Evolutionary conservation across 495 filamentous ascomycete genomes (phyloP).

Genomic region (Aspergillus sclerotioniger): DNA sequence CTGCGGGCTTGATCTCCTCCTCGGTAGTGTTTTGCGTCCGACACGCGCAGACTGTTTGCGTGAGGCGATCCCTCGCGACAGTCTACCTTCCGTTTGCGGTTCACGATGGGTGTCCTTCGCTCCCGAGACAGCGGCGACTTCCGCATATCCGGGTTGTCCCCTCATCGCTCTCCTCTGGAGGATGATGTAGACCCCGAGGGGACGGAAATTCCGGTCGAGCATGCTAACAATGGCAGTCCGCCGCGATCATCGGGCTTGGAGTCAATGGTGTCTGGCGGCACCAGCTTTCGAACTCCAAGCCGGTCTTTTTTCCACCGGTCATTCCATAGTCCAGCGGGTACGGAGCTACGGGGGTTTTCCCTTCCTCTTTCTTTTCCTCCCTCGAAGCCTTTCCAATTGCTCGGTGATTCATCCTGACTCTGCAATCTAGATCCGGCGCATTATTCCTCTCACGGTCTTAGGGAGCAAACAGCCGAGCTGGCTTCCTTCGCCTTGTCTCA

Average conservation of each 20-base stretch:
- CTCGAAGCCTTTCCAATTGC: neutral
- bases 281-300: slow-evolving; percentile 63
- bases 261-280: slow-evolving; percentile 35
- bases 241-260: slow-evolving; percentile 33
- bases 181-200: slow-evolving; percentile 25
- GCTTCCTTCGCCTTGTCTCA: slow-evolving; percentile 78
- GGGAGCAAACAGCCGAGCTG: slow-evolving; percentile 88
- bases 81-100: neutral
- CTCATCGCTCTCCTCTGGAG: slow-evolving; percentile 22
- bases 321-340: slow-evolving; percentile 63
- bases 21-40: neutral
- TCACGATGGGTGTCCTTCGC: slow-evolving; percentile 37
- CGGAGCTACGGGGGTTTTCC: slow-evolving; percentile 14
- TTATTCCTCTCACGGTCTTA: slow-evolving; percentile 71
- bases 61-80: neutral
- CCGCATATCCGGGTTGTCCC: slow-evolving; percentile 29
- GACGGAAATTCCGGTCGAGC: slow-evolving; percentile 30
- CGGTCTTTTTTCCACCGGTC: slow-evolving; percentile 79
- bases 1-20: neutral
- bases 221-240: slow-evolving; percentile 33
- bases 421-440: slow-evolving; percentile 59
- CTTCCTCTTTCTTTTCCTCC: slow-evolving; percentile 5
- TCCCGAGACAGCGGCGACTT: slow-evolving; percentile 39
- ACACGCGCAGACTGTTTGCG: slow-evolving; percentile 1
- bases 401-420: slow-evolving; percentile 25